These are phyloP conservation scores for Syzygium malaccense DNA, from an alignment of 441 rosid species.

Conservation along the genomic window DNA sequence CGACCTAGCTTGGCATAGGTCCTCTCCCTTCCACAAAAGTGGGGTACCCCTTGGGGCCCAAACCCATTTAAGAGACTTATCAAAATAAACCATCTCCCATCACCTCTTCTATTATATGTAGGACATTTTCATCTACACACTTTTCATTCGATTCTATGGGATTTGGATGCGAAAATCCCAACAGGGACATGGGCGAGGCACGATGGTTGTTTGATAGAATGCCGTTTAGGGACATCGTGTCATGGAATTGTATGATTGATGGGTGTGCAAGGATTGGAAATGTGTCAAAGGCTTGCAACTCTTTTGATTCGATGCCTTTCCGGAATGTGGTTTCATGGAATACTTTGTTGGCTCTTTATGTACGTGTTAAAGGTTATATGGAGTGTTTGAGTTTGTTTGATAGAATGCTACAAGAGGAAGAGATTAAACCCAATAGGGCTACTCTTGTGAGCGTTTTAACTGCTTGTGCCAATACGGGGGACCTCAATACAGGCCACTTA, in stretches of 20 bases:
- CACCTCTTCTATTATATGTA: too few relatives aligned
- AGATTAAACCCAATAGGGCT: constrained; percentile 30
- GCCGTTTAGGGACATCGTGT: constrained; percentile 21
- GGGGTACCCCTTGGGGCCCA: too few relatives aligned
- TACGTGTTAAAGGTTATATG: constrained; percentile 23
- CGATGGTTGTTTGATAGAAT: constrained; percentile 18
- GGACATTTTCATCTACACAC: too few relatives aligned
- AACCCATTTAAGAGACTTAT: too few relatives aligned
- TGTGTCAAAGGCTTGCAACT: constrained; percentile 18
- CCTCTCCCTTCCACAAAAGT: too few relatives aligned
- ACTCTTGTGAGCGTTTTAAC: constrained; percentile 36
- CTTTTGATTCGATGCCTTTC: constrained; percentile 23
- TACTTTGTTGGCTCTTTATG: constrained; percentile 39
- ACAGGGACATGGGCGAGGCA: constrained; percentile 22
- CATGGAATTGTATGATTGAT: constrained; percentile 40
- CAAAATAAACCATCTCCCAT: too few relatives aligned
- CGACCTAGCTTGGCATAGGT: too few relatives aligned
- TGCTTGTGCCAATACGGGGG: constrained; percentile 34
- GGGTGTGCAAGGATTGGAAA: constrained; percentile 25
- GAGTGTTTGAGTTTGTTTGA: constrained; percentile 26
- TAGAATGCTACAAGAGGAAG: constrained; percentile 17
- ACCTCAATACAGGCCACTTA: constrained; percentile 24
- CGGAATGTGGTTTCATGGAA: constrained; percentile 38
- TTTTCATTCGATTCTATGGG: too few relatives aligned
- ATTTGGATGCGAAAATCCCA: too few relatives aligned